Evolutionary conservation across 2,329 filamentous ascomycete genomes (phyloP), one percentile per base, ranked within the genome.

Genomic region (Rugonectria rugulosa): DNA sequence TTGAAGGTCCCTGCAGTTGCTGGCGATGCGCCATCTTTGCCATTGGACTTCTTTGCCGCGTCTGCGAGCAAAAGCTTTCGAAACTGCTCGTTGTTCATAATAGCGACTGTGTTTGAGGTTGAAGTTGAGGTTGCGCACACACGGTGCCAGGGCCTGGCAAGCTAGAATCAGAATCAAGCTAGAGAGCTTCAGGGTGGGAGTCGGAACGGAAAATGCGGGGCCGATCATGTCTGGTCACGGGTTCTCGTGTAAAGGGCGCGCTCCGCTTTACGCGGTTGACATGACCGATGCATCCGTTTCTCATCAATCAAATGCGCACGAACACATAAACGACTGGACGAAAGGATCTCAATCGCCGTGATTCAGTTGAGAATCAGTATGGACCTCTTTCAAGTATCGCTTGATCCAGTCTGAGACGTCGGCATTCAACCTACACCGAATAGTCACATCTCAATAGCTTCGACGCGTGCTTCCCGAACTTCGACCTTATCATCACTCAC

Each of bases 1-100:
- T 52, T 63, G 36, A 66, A 57, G 49, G 37, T 40, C 11, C 63
- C 64, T 56, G 66, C 60, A 59, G 65, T 56, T 64, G 62, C 60
- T 48, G 64, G 68, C 12, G 82, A 79, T 43, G 77, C 70, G 60
- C 77, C 81, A 79, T 83, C 73, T 70, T 74, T 75, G 57, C 74
- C 56, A 59, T 71, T 65, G 24, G 73, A 59, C 11, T 53, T 52
- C 56, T 79, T 79, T 51, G 73, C 68, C 6, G 79, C 69, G 56
- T 79, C 80, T 34, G 74, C 73, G 40, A 87, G 79, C 19, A 97
- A 75, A 6, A 98, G 83, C 61, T 89, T 89, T 50, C 95, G 89
- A 69, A 99, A 99, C 68, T 97, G 91, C 37, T 92, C 86, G 80
- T 98, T 98, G 73, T 98, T 96, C 95, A 99, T 98, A 31, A 37